phyloP scores from a whole-genome alignment of 768 basidiomycete genomes.

The Pisolithus microcarpus region DNA sequence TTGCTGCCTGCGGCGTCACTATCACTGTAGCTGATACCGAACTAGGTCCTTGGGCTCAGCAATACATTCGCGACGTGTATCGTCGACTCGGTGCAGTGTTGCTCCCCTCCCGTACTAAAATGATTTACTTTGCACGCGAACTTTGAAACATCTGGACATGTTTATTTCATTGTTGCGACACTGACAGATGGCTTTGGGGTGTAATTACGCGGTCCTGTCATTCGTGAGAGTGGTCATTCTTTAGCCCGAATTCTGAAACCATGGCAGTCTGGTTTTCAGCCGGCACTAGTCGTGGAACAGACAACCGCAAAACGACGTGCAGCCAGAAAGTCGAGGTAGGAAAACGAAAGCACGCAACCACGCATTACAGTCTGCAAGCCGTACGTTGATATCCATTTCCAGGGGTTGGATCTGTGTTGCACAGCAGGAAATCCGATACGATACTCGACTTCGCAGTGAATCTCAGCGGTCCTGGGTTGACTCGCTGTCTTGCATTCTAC shows the following conservation, averaged over 20 bases:
- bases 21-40: conserved; percentile 32
- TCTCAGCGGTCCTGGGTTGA: conserved; percentile 13
- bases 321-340: neutral
- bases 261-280: too few species aligned
- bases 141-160: conserved; percentile 21
- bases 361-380: conserved; percentile 44
- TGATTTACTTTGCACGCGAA: neutral
- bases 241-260: too few species aligned
- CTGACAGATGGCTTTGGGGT: too few species aligned
- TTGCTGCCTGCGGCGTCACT: too few species aligned
- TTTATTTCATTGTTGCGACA: conserved; percentile 14
- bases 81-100: conserved; percentile 10
- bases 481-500: conserved; percentile 33
- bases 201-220: too few species aligned
- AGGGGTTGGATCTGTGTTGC: conserved; percentile 52
- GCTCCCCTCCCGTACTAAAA: neutral
- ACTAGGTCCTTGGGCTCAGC: conserved; percentile 35
- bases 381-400: conserved; percentile 34
- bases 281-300: conserved; percentile 88
- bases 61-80: conserved; percentile 26
- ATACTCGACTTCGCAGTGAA: conserved; percentile 21
- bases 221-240: too few species aligned
- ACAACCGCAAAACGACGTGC: conserved; percentile 67
- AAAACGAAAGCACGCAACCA: neutral
- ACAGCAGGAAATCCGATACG: conserved; percentile 59